These are phyloP conservation scores for Diaporthe aspalathi DNA, from an alignment of 2,329 filamentous ascomycete species.

Conservation along the genomic window DNA sequence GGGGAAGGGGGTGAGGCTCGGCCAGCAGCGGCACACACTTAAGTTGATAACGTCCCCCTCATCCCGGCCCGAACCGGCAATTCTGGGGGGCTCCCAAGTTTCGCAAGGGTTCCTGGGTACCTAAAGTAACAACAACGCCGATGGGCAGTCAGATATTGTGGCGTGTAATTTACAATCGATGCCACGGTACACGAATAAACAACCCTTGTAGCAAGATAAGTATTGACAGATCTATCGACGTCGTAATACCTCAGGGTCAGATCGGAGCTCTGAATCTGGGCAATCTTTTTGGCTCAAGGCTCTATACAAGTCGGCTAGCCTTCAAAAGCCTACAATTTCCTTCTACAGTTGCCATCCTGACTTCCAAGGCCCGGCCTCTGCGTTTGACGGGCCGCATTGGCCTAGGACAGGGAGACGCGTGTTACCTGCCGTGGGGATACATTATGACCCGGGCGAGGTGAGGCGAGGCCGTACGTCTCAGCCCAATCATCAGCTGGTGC, in stretches of 20 bases:
- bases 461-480: background rate
- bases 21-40: conserved; percentile 10
- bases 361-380: background rate
- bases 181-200: background rate
- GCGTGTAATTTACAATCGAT: background rate
- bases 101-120: background rate
- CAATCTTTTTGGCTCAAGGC: background rate
- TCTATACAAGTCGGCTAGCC: background rate
- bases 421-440: background rate
- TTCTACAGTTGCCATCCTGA: background rate
- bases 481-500: background rate
- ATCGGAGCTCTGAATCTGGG: background rate
- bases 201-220: background rate
- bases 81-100: too few relatives aligned
- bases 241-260: background rate
- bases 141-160: background rate
- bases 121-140: background rate
- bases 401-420: background rate
- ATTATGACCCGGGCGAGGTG: background rate
- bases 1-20: background rate
- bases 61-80: conserved; percentile 24
- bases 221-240: background rate
- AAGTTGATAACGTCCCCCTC: background rate
- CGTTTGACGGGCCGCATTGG: background rate
- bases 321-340: background rate